These are phyloP conservation scores for Lentinula aciculospora DNA, from an alignment of 768 basidiomycete species.

Conservation along the genomic window DNA sequence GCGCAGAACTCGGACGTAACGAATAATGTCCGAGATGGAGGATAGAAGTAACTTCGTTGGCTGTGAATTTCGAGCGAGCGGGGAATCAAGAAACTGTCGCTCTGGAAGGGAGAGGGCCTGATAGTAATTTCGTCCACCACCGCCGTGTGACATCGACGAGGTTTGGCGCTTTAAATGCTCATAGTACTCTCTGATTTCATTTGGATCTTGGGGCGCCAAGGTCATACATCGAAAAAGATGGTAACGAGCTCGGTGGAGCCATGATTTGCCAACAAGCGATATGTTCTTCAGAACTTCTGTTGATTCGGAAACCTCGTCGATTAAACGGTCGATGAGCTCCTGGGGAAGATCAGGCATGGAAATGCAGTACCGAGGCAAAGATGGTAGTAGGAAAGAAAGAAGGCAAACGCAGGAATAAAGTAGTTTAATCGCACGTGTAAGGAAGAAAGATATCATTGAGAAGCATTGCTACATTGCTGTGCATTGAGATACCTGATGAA, in stretches of 20 bases:
- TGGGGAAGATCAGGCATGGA: not conserved
- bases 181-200: not conserved
- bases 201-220: not conserved
- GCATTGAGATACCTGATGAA: too few relatives aligned
- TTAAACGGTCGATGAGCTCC: slow-evolving; percentile 4
- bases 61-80: not conserved
- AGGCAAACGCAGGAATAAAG: too few relatives aligned
- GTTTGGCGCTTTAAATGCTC: not conserved
- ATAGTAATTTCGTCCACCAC: not conserved
- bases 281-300: not conserved
- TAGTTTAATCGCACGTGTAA: too few relatives aligned
- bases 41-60: not conserved
- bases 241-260: not conserved
- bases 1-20: not conserved
- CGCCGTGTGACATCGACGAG: not conserved
- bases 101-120: not conserved
- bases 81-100: not conserved
- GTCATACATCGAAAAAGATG: slow-evolving; percentile 1
- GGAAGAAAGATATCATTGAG: too few relatives aligned
- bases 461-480: too few relatives aligned
- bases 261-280: not conserved
- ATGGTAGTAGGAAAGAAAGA: too few relatives aligned
- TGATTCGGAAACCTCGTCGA: not conserved
- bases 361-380: too few relatives aligned
- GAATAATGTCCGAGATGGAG: not conserved